Evolutionary conservation across 2,329 filamentous ascomycete species (phyloP), one percentile per base, ranked within the genome.

Genomic region (Paecilomyces fulvus): DNA sequence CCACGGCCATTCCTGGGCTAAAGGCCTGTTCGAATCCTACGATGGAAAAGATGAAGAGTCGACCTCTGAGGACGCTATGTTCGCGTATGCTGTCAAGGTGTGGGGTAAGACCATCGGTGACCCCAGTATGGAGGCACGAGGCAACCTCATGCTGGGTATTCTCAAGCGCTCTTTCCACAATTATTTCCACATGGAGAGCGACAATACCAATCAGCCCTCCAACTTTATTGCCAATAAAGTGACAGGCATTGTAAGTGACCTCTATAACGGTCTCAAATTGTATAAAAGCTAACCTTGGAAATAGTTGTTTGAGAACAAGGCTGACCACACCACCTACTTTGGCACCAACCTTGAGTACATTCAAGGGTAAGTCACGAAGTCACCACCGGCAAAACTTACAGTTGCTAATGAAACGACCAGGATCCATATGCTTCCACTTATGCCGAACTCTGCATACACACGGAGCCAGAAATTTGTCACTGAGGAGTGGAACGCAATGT

Each of bases 1-100:
- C 71, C 85, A 95, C 66, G 94, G 92, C 1, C 94, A 97, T 78
- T 91, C 87, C 57, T 96, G 92, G 90, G 92, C 92, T 2, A 90
- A 80, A 65, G 77, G 75, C 1, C 68, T 82, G 1, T 80, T 77
- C 59, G 76, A 77, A 49, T 81, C 79, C 17, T 77, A 74, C 5
- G 80, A 83, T 54, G 79, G 79, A 7, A 80, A 79, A 58, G 79
- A 80, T 46, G 73, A 79, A 74, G 94, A 97, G 71, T 94, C 89
- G 30, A 90, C 87, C 50, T 92, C 89, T 0, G 92, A 97, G 73
- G 94, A 97, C 71, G 84, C 85, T 60, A 91, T 96, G 84, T 86
- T 88, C 58, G 83, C 85, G 6, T 96, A 94, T 71, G 90, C 88
- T 0, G 74, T 96, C 67, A 95, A 96, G 78, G 90, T 97, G 86